phyloP scores from a whole-genome alignment of 768 basidiomycete species.

The Fomitopsis serialis region DNA sequence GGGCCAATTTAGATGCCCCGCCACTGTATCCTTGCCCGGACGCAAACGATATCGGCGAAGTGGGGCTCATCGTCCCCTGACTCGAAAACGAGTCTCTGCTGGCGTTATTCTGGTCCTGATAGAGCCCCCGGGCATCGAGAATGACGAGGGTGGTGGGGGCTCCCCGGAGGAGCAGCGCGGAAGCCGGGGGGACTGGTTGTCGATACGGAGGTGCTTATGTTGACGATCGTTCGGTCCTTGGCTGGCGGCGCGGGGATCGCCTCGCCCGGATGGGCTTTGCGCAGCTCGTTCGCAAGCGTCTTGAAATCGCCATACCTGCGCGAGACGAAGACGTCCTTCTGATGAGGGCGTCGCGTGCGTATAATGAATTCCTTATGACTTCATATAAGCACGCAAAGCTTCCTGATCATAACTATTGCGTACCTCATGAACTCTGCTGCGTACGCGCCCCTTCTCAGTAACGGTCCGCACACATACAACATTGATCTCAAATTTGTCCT shows the following conservation, averaged over 20 bases:
- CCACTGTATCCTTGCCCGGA: constrained; percentile 8
- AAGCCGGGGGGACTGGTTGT: constrained; percentile 13
- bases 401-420: constrained; percentile 18
- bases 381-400: not conserved
- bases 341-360: constrained; percentile 69
- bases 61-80: constrained; percentile 11
- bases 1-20: constrained; percentile 46
- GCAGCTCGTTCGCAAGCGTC: constrained; percentile 84
- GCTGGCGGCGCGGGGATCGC: constrained; percentile 77
- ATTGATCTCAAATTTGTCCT: constrained; percentile 81
- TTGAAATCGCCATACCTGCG: constrained; percentile 94
- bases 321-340: constrained; percentile 80
- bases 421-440: constrained; percentile 86
- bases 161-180: not conserved
- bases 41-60: constrained; percentile 9
- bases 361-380: constrained; percentile 84
- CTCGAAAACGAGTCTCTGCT: constrained; percentile 21
- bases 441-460: constrained; percentile 76
- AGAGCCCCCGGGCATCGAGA: constrained; percentile 3
- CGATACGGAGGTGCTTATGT: constrained; percentile 27
- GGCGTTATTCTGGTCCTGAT: constrained; percentile 15
- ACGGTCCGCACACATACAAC: constrained; percentile 84
- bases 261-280: constrained; percentile 80
- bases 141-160: constrained; percentile 7
- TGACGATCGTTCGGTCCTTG: constrained; percentile 79